Base-by-base conservation (phyloP, 2,329 filamentous ascomycete species). In the Curvularia sp. region DNA sequence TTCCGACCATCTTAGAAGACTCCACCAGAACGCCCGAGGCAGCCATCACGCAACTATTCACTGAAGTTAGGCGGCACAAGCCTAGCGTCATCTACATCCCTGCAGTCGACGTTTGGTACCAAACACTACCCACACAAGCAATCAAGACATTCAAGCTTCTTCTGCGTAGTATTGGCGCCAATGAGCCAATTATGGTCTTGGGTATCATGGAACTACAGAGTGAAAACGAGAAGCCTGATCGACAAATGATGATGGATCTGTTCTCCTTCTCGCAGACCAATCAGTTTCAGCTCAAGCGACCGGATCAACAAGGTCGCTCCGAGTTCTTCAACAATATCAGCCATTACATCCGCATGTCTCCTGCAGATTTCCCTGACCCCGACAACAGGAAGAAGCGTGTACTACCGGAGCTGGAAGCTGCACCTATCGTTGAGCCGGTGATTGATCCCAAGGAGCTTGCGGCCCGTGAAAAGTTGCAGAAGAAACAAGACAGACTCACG, bases 41-140 rank as follows among this genome's bases (percentile, higher is more conserved):
- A 66, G 91, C 93, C 9, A 87, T 99, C 63, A 92, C 97, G 12
- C 89, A 93, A 65, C 83, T 96, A 7, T 98, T 99, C 72, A 88
- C 91, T 0, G 95, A 98, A 79, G 91, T 96, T 36, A 92, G 94
- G 76, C 88, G 93, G 36, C 93, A 97, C 74, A 97, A 97, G 76
- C 95, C 95, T 0, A 96, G 93, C 74, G 92, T 98, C 36, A 95
- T 99, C 50, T 98, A 93, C 77, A 90, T 99, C 42, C 94, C 95
- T 2, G 89, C 93, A 66, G 86, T 98, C 48, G 91, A 97, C 66
- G 85, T 89, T 7, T 99, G 95, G 95, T 94, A 92, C 73, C 79
- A 85, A 12, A 88, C 90, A 0, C 58, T 77, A n/a, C 80, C 92
- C 38, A 86, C 89, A 2, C 79, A 80, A 12, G 85, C 86, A 4